phyloP scores from a whole-genome alignment of 1,284 basidiomycete species.

The Golubevia sp. region DNA sequence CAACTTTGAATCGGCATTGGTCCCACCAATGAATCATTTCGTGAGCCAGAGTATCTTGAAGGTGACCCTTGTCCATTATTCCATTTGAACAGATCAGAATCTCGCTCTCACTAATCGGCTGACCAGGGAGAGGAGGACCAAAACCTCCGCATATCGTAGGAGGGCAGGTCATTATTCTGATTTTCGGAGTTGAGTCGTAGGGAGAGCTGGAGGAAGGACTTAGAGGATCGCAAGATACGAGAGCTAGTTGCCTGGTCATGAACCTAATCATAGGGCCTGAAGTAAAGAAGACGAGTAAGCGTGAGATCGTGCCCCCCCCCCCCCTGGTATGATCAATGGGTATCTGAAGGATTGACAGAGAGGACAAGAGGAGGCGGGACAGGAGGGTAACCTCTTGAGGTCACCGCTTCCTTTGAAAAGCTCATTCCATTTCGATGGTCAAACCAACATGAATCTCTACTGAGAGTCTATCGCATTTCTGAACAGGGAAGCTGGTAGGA shows the following conservation, averaged over 20 bases:
- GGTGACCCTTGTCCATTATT: conserved; percentile 75
- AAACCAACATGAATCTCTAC: too few relatives aligned
- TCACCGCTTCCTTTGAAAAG: not conserved
- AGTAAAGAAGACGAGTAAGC: not conserved
- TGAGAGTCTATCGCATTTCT: too few relatives aligned
- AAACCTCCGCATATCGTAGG: conserved; percentile 48
- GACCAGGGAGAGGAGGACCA: conserved; percentile 24
- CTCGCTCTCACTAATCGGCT: conserved; percentile 26
- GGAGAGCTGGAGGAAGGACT: conserved; percentile 6
- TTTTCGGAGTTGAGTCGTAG: conserved; percentile 8
- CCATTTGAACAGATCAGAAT: conserved; percentile 53
- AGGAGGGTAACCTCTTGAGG: too few relatives aligned
- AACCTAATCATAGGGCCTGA: conserved; percentile 56
- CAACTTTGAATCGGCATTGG: conserved; percentile 88
- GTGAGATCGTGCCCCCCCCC: too few relatives aligned
- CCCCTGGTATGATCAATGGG: too few relatives aligned
- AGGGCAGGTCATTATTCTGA: conserved; percentile 44
- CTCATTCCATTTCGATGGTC: too few relatives aligned
- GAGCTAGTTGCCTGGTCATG: conserved; percentile 50
- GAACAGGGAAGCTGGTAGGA: too few relatives aligned
- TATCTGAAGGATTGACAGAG: not conserved
- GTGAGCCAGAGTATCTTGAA: conserved; percentile 90
- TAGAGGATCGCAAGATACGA: conserved; percentile 48
- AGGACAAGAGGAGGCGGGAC: not conserved
- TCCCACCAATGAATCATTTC: conserved; percentile 97